Percentiles rank a stretch among this genome's conserved stretches.
These are phyloP conservation scores for Terfezia boudieri DNA, from an alignment of 495 filamentous ascomycete species.

Conservation along the genomic window DNA sequence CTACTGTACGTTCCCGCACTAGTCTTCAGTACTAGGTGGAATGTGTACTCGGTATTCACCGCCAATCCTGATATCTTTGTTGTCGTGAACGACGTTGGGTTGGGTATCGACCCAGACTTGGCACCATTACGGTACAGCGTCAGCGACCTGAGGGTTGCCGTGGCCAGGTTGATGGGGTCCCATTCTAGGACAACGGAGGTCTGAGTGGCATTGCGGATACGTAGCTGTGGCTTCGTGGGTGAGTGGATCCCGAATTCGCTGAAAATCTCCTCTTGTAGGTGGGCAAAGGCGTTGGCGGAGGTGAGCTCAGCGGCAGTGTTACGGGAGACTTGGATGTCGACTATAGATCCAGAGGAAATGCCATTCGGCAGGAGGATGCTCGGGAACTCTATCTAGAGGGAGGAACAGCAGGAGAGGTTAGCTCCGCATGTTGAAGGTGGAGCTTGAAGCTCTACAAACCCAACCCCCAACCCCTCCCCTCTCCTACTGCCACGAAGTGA, in stretches of 20 bases:
- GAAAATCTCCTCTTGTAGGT: constrained; percentile 73
- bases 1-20: constrained; percentile 69
- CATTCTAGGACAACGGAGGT: constrained; percentile 94
- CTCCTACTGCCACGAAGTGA: no score
- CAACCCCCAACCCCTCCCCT: no score
- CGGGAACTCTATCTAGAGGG: constrained; percentile 79
- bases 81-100: constrained; percentile 58
- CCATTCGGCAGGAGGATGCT: constrained; percentile 89
- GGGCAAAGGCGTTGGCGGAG: constrained; percentile 48
- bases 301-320: constrained; percentile 56
- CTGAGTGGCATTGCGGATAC: constrained; percentile 88
- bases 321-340: constrained; percentile 88
- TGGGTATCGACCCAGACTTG: constrained; percentile 85
- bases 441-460: no score
- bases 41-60: constrained; percentile 84
- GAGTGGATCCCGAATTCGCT: constrained; percentile 59
- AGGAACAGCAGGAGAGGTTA: not conserved
- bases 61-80: constrained; percentile 94
- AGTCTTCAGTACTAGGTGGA: constrained; percentile 78
- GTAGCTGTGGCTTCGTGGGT: constrained; percentile 58
- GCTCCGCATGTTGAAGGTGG: no score
- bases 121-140: constrained; percentile 85
- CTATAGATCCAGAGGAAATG: constrained; percentile 85
- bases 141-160: constrained; percentile 66
- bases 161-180: constrained; percentile 85